phyloP scores from a whole-genome alignment of 78 protist species.

The Speleostelium caveatum region DNA sequence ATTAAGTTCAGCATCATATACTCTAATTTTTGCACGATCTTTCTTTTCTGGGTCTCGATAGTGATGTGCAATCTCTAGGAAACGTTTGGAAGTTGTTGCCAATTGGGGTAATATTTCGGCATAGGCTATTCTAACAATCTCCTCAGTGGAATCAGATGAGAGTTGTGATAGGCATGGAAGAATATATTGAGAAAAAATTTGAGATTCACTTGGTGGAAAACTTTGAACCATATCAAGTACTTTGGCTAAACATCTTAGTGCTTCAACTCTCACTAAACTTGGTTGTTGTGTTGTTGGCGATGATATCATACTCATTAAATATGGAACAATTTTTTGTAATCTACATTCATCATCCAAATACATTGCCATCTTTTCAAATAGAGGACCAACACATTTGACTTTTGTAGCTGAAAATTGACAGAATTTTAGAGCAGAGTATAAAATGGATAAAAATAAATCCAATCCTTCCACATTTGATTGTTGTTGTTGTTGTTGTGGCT shows the following conservation, averaged over 20 bases:
- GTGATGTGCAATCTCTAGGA: conserved; percentile 74
- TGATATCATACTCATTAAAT: conserved; percentile 65
- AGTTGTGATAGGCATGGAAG: conserved; percentile 66
- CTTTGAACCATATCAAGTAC: conserved; percentile 77
- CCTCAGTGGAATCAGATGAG: conserved; percentile 30
- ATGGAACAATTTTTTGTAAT: conserved; percentile 80
- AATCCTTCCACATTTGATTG: conserved; percentile 52
- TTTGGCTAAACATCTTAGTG: conserved; percentile 50
- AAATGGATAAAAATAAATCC: conserved; percentile 40
- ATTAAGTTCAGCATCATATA: conserved; percentile 63
- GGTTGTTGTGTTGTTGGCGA: conserved; percentile 6
- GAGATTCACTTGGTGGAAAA: conserved; percentile 80
- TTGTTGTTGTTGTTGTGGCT: neutral
- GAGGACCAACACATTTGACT: conserved; percentile 57
- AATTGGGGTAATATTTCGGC: conserved; percentile 71
- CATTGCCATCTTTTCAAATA: conserved; percentile 34
- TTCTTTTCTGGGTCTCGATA: conserved; percentile 61
- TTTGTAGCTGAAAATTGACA: conserved; percentile 59
- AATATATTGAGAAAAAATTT: conserved; percentile 71
- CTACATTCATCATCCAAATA: conserved; percentile 75
- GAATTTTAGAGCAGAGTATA: conserved; percentile 29
- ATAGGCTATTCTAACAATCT: conserved; percentile 76
- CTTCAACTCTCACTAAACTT: conserved; percentile 59
- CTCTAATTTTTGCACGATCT: conserved; percentile 43
- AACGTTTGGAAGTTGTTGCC: conserved; percentile 74